Percentiles rank a stretch among this genome's conserved stretches.
Evolutionary conservation across 1,284 basidiomycete genomes (phyloP).

Genomic region (Microbotryum lychnidis-dioicae): DNA sequence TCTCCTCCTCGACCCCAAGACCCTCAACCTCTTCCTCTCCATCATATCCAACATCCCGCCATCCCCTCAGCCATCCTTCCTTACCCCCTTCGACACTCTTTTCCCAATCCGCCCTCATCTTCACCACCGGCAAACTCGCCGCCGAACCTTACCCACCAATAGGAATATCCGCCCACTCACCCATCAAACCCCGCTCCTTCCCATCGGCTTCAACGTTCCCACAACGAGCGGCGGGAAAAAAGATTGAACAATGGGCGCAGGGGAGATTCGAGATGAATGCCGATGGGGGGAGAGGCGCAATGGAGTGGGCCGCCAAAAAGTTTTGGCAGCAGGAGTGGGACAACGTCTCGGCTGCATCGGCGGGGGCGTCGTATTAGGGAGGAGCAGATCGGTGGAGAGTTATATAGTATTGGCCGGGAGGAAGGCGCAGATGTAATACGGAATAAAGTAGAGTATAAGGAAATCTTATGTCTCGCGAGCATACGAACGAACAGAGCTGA

Average conservation of each 20-base stretch:
- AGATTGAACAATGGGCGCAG: slow-evolving; percentile 24
- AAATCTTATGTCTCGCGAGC: too few species aligned
- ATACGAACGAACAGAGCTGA: too few species aligned
- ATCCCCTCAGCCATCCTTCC: slow-evolving; percentile 15
- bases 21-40: background rate
- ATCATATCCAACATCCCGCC: slow-evolving; percentile 5
- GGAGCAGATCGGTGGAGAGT: too few species aligned
- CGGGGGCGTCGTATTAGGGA: too few species aligned
- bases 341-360: too few species aligned
- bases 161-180: slow-evolving; percentile 10
- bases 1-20: background rate
- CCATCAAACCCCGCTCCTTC: slow-evolving; percentile 12
- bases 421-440: too few species aligned
- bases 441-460: too few species aligned
- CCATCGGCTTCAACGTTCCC: slow-evolving; percentile 16
- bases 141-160: slow-evolving; percentile 18
- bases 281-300: slow-evolving; percentile 18
- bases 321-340: slow-evolving; percentile 13
- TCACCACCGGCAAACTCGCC: slow-evolving; percentile 24
- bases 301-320: slow-evolving; percentile 21
- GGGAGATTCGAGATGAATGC: slow-evolving; percentile 28
- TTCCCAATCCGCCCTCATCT: slow-evolving; percentile 31
- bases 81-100: slow-evolving; percentile 28
- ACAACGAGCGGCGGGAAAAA: slow-evolving; percentile 22
- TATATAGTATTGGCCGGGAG: too few species aligned